Evolutionary conservation across 768 basidiomycete species (phyloP).

Genomic region (Leccinum olivaceopallidum): DNA sequence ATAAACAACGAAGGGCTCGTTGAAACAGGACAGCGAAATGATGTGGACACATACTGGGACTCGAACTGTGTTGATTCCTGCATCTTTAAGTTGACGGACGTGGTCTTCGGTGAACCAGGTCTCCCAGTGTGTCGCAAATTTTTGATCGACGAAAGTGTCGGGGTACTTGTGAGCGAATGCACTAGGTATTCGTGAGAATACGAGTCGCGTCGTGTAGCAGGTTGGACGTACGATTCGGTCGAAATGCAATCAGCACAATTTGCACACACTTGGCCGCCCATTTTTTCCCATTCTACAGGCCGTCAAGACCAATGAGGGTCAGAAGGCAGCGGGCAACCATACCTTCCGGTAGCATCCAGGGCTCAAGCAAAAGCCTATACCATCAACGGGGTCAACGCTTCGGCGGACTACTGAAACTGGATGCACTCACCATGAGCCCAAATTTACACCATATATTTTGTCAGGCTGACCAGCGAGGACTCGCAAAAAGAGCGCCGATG

Average conservation of each 20-base stretch:
- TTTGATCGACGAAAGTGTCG: slow-evolving; percentile 49
- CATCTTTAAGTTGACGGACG: slow-evolving; percentile 50
- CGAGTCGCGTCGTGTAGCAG: no score
- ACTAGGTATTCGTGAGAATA: slow-evolving; percentile 34
- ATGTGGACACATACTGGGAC: slow-evolving; percentile 55
- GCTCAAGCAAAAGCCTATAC: slow-evolving; percentile 69
- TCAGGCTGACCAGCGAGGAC: slow-evolving; percentile 24
- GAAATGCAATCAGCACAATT: slow-evolving; percentile 65
- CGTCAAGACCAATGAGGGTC: neutral
- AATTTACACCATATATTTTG: slow-evolving; percentile 72
- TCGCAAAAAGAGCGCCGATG: slow-evolving; percentile 14
- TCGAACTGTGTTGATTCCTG: slow-evolving; percentile 75
- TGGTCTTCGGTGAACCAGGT: slow-evolving; percentile 73
- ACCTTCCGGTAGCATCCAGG: slow-evolving; percentile 85
- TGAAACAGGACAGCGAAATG: neutral
- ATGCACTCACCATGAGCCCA: slow-evolving; percentile 59
- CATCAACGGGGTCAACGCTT: slow-evolving; percentile 6
- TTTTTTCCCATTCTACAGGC: slow-evolving; percentile 59
- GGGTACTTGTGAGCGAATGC: slow-evolving; percentile 63
- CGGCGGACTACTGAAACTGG: neutral
- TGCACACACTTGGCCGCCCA: slow-evolving; percentile 68
- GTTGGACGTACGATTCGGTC: slow-evolving; percentile 56
- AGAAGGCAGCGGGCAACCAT: neutral
- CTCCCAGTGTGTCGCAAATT: slow-evolving; percentile 65
- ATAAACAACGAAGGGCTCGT: neutral